phyloP scores from a whole-genome alignment of 208 protist species.

The Endotrypanum monterogeii region DNA sequence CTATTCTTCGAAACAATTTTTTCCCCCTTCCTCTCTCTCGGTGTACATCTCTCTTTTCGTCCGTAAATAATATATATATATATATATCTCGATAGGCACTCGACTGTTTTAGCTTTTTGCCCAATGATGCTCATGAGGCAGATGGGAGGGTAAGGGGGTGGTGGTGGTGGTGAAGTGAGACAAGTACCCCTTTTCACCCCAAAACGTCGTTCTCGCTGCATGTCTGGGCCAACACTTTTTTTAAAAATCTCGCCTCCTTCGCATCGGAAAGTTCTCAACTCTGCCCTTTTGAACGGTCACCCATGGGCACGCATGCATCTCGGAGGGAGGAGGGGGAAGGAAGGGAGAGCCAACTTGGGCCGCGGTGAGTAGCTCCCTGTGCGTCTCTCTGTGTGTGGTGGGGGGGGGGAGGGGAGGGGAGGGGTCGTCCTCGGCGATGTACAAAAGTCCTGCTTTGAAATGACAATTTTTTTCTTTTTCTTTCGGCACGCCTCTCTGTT shows the following conservation, averaged over 20 bases:
- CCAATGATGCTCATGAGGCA: background rate
- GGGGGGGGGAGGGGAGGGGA: too few relatives aligned
- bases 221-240: too few relatives aligned
- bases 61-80: too few relatives aligned
- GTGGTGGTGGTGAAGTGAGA: slow-evolving; percentile 10
- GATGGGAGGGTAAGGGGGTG: too few relatives aligned
- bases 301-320: too few relatives aligned
- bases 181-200: background rate
- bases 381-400: background rate
- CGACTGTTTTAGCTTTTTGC: too few relatives aligned
- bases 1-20: background rate
- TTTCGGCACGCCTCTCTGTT: slow-evolving; percentile 5
- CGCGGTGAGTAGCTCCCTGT: background rate
- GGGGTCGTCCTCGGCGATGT: background rate
- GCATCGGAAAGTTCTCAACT: too few relatives aligned
- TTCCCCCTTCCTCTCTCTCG: background rate
- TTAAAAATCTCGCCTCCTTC: too few relatives aligned
- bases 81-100: too few relatives aligned
- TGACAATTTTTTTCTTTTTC: slow-evolving; percentile 4
- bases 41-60: background rate
- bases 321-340: background rate
- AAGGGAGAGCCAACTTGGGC: background rate
- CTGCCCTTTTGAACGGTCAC: too few relatives aligned
- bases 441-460: slow-evolving; percentile 1
- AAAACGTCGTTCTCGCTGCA: too few relatives aligned